These are phyloP conservation scores for Rutstroemia sp. DNA, from an alignment of 2,329 filamentous ascomycete genomes.

Conservation along the genomic window DNA sequence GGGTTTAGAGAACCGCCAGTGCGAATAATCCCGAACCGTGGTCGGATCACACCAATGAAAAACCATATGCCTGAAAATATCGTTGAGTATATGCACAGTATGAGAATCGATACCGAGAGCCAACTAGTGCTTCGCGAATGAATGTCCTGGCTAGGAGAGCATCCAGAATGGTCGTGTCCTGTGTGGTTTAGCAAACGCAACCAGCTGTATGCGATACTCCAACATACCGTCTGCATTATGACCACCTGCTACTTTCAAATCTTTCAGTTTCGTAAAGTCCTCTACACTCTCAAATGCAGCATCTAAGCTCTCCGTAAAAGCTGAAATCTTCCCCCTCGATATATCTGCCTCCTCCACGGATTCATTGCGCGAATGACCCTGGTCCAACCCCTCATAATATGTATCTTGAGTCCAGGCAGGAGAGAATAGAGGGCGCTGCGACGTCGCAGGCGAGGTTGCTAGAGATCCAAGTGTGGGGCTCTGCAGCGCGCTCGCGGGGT, in stretches of 20 bases:
- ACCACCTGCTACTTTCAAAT: background rate
- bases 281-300: constrained; percentile 2
- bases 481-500: background rate
- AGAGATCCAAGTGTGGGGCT: background rate
- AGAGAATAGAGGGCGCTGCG: constrained; percentile 11
- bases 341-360: constrained; percentile 8
- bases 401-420: constrained; percentile 10
- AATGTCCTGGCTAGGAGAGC: constrained; percentile 19
- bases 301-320: constrained; percentile 12
- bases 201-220: background rate
- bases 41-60: constrained; percentile 51
- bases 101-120: constrained; percentile 41
- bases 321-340: constrained; percentile 10
- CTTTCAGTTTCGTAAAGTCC: background rate
- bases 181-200: background rate
- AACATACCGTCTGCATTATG: constrained; percentile 12
- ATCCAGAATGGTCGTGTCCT: constrained; percentile 11
- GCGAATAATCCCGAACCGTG: constrained; percentile 51
- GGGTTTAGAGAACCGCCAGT: constrained; percentile 46
- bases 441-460: background rate
- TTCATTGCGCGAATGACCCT: background rate
- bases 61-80: constrained; percentile 60
- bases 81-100: constrained; percentile 55
- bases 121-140: constrained; percentile 31
- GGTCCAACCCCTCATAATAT: background rate